Evolutionary conservation across 495 filamentous ascomycete genomes (phyloP).

Genomic region (Trichocladium uniseriatum): DNA sequence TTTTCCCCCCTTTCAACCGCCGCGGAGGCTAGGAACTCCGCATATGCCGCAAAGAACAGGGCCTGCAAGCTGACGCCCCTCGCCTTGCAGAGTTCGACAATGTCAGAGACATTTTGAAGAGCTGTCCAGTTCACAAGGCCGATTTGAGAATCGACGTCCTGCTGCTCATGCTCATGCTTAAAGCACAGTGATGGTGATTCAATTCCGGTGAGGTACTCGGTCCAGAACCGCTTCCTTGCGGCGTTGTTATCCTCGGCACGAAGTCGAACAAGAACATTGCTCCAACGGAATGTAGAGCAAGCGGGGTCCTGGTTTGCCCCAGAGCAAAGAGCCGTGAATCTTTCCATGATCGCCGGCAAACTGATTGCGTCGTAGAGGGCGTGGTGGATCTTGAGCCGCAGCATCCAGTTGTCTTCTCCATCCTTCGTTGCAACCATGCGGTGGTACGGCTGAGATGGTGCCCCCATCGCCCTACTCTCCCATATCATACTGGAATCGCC

Average conservation of each 20-base stretch:
- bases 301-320: not conserved
- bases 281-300: not conserved
- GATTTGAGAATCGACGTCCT: not conserved
- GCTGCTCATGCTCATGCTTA: not conserved
- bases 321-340: constrained; percentile 24
- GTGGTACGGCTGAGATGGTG: constrained; percentile 3
- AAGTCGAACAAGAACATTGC: not conserved
- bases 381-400: constrained; percentile 55
- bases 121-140: constrained; percentile 9
- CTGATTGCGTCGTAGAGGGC: constrained; percentile 72
- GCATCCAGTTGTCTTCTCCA: constrained; percentile 8
- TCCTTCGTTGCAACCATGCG: constrained; percentile 4
- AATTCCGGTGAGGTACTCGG: constrained; percentile 35
- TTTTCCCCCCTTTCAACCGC: not conserved
- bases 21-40: constrained; percentile 13
- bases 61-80: constrained; percentile 33
- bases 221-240: constrained; percentile 44
- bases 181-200: not conserved
- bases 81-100: constrained; percentile 13
- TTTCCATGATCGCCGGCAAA: constrained; percentile 42
- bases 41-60: constrained; percentile 36
- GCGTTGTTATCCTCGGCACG: constrained; percentile 1
- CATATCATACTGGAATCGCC: not conserved
- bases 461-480: constrained; percentile 1
- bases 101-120: not conserved